A percentile compares a stretch with the other conserved stretches of the same genome.
Conservation (phyloP, 2,329 filamentous ascomycete genomes). For the Aspergillus oerlinghausenensis region DNA sequence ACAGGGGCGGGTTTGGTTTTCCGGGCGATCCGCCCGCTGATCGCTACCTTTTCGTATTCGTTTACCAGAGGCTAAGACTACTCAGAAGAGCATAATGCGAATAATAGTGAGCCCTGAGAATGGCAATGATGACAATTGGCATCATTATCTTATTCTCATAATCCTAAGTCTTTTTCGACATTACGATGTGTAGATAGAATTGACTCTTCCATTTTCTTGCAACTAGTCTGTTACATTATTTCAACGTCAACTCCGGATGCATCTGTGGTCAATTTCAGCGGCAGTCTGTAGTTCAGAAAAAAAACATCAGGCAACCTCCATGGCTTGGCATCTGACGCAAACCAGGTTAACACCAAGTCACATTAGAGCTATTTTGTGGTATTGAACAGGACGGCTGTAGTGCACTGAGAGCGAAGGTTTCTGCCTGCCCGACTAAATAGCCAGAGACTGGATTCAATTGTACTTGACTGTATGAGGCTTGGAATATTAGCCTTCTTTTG, state of each 20-base stretch:
- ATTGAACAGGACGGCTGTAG: neutral
- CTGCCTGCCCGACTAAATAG: neutral
- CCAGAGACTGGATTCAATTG: neutral
- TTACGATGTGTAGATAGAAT: neutral
- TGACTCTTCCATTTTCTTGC: neutral
- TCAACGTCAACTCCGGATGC: too few relatives aligned
- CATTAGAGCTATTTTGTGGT: neutral
- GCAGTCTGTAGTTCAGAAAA: neutral
- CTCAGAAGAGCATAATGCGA: neutral
- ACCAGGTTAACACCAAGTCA: neutral
- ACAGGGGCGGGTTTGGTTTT: constrained; percentile 13
- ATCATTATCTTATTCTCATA: neutral
- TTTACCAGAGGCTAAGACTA: neutral
- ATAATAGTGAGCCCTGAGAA: neutral
- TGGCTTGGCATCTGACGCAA: neutral
- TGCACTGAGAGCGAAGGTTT: neutral
- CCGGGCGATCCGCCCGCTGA: constrained; percentile 22
- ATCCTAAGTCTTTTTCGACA: neutral
- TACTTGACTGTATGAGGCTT: neutral
- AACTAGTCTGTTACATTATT: neutral
- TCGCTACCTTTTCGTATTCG: constrained; percentile 14
- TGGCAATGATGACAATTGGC: neutral
- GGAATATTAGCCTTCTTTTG: neutral
- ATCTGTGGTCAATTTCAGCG: too few relatives aligned
- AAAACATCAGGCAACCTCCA: neutral